Base-by-base conservation (phyloP, 352 stramenopile genomes). In the Phytophthora colocasiae region DNA sequence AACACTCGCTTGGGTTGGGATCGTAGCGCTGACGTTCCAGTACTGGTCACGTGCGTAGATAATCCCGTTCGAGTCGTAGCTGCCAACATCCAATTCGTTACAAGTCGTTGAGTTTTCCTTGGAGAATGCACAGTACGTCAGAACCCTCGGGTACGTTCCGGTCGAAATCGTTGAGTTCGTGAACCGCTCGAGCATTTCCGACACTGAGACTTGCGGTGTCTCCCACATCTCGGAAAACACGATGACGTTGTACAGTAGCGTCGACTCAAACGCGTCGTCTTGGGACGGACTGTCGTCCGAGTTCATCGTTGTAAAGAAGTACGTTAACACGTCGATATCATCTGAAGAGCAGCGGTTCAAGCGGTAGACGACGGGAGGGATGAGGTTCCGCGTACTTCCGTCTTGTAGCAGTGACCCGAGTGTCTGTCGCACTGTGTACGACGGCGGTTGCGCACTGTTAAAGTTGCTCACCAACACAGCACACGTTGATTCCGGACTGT, bases 141-240 rank as follows among this genome's bases (percentile, higher is more conserved):
- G 48, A 2, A 83, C 47, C 2, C 58, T 38, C 1, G 12, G 24
- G n/a, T 69, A 66, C 3, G 47, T 62, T 19, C 69, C 67, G 47
- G 51, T 69, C 15, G 49, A 59, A 11, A 80, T 70, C 2, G 15
- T 57, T 5, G 59, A 50, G 34, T 67, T 54, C 5, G 50, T 69
- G 44, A 77, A 83, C 0, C 67, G 47, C 11, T 40, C 19, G 0
- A 49, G 9, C 51, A 85, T 60, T 14, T 53, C 47, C 2, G 38
- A 2, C 1, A 41, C 1, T 6, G 38, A 60, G 15, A 61, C 57
- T 45, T 73, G 36, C 1, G 79, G 77, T 10, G 19, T 67, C 22
- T 82, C 74, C 76, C 77, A 88, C 63, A 85, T 81, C 46, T 88
- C 79, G 0, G 74, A 85, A 49, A 76, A 80, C 5, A 80, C 64